Percentiles rank a stretch among this genome's conserved stretches.
phyloP scores from a whole-genome alignment of 2,329 filamentous ascomycete species.

The Chrysoporthe austroafricana region DNA sequence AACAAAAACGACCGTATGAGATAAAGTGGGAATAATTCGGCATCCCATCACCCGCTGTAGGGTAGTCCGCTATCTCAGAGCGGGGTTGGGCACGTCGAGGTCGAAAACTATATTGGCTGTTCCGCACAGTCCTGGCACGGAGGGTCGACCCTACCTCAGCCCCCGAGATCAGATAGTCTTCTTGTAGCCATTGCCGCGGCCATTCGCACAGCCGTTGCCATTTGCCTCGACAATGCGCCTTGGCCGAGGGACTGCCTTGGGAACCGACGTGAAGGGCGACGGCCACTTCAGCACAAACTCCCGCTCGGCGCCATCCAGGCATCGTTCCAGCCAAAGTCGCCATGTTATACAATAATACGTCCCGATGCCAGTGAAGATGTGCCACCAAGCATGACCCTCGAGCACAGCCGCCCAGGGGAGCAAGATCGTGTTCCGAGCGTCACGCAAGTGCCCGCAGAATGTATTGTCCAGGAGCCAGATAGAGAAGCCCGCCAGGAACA shows the following conservation, averaged over 20 bases:
- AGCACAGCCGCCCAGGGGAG: conserved; percentile 81
- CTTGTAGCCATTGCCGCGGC: conserved; percentile 11
- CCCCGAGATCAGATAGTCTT: conserved; percentile 16
- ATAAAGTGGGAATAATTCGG: not conserved
- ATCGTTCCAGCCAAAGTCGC: conserved; percentile 81
- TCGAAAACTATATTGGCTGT: not conserved
- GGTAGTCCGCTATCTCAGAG: not conserved
- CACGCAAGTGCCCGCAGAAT: conserved; percentile 69
- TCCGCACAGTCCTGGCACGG: not conserved
- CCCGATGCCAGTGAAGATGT: conserved; percentile 79
- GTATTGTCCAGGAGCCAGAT: conserved; percentile 81
- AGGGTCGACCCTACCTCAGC: too few species aligned
- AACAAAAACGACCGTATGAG: not conserved
- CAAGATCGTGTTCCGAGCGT: conserved; percentile 69
- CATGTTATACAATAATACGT: conserved; percentile 85
- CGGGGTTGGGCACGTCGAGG: not conserved
- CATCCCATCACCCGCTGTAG: not conserved
- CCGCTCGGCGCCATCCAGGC: conserved; percentile 72
- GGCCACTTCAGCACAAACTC: conserved; percentile 75
- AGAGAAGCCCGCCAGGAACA: conserved; percentile 75
- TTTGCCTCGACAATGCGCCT: not conserved
- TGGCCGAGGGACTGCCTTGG: conserved; percentile 46
- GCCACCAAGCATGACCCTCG: conserved; percentile 64
- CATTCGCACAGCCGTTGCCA: conserved; percentile 4
- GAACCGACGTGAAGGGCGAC: conserved; percentile 57